Base-by-base conservation (phyloP, 768 basidiomycete genomes). In the Suillus bovinus region DNA sequence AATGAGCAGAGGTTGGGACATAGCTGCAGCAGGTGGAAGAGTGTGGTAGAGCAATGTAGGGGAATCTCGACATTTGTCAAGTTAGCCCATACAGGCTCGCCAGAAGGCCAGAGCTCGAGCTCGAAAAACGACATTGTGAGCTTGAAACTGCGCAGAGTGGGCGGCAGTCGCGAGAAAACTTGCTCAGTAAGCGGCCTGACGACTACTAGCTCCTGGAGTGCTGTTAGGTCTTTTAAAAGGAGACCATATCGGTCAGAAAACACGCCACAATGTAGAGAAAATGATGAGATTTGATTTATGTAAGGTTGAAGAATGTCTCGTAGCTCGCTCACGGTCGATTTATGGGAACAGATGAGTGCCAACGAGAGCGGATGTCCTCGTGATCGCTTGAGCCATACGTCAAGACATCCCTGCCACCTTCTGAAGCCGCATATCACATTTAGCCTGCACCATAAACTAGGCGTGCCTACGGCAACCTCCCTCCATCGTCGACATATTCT, bases 81-180 rank as follows among this genome's bases (percentile, higher is more conserved):
- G 36, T 71, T 34, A 36, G 63, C 52, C 70, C 69, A 71, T 3
- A 61, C 65, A 0, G 65, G 61, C 39, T 67, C 58, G 53, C 64
- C n/a, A n/a, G n/a, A 61, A 7, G 20, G 57, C 44, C 4, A n/a
- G n/a, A 33, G 7, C 31, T 33, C 7, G 31, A 33, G 31, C 42
- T 44, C n/a, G 42, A 5, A 10, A 11, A 44, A n/a, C 20, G 8
- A n/a, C n/a, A 5, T 2, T 9, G 20, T 41, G 6, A 41, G 20
- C 42, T 44, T 44, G 42, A 44, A 10, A 44, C 42, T 44, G 42
- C 42, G 42, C 10, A 22, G n/a, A 20, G n/a, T 44, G 10, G 8
- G n/a, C 7, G 42, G 42, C 10, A 44, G 42, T 44, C 9, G 42
- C 42, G n/a, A 44, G 10, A 71, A 36, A 9, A 5, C 11, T 31